Evolutionary conservation across 805 yeast genomes (phyloP).

Genomic region (Metschnikowia santaceciliae): DNA sequence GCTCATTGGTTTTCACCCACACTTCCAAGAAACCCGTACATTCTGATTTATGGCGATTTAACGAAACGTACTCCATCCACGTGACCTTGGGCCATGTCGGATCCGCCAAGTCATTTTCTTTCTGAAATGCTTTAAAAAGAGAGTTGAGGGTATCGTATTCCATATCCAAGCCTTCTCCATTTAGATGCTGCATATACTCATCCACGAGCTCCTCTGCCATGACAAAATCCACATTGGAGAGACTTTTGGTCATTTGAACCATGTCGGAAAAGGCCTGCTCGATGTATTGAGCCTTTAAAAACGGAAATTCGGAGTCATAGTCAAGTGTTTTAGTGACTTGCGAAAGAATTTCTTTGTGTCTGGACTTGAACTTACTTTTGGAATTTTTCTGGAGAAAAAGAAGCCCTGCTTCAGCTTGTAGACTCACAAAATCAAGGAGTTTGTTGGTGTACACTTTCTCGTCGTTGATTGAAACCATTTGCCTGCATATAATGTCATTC

Average conservation of each 20-base stretch:
- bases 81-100: constrained; percentile 34
- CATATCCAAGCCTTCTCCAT: constrained; percentile 8
- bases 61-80: constrained; percentile 35
- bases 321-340: constrained; percentile 23
- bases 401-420: constrained; percentile 27
- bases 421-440: constrained; percentile 29
- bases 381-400: constrained; percentile 27
- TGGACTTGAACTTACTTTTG: constrained; percentile 23
- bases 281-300: constrained; percentile 32
- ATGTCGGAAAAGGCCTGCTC: constrained; percentile 25
- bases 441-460: constrained; percentile 26
- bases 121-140: constrained; percentile 24
- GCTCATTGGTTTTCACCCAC: constrained; percentile 34
- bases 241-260: not conserved
- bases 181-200: constrained; percentile 23
- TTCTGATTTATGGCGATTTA: constrained; percentile 25
- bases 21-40: constrained; percentile 24
- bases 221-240: not conserved
- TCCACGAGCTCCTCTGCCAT: constrained; percentile 21
- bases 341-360: constrained; percentile 29
- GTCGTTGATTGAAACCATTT: constrained; percentile 18
- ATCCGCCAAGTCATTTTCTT: constrained; percentile 27
- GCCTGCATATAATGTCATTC: constrained; percentile 9
- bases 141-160: constrained; percentile 23
- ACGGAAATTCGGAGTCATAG: constrained; percentile 23